These are phyloP conservation scores for Ceratocystis alfenasii DNA, from an alignment of 2,329 filamentous ascomycete genomes.

Conservation along the genomic window DNA sequence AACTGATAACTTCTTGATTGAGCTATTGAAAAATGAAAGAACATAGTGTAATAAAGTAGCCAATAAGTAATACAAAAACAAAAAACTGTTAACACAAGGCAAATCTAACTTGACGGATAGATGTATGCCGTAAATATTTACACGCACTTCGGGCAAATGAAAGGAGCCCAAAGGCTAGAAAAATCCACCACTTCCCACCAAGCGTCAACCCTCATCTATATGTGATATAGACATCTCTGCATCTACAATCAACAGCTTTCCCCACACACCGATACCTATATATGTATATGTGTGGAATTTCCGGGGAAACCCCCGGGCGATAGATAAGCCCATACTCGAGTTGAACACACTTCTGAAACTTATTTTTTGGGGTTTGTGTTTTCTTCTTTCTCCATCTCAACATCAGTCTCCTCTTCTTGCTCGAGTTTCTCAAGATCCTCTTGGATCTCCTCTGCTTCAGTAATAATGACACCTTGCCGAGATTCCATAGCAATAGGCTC, in stretches of 20 bases:
- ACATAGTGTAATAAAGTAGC: not conserved
- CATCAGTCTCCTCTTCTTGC: conserved; percentile 29
- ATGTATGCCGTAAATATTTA: conserved; percentile 19
- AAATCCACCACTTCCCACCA: not conserved
- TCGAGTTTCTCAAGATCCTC: conserved; percentile 36
- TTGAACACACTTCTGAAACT: not conserved
- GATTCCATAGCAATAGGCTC: conserved; percentile 36
- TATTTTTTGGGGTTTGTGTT: conserved; percentile 13
- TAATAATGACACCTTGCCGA: conserved; percentile 33
- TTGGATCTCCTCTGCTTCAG: conserved; percentile 42
- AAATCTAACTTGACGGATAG: not conserved
- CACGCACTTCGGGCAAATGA: conserved; percentile 12
- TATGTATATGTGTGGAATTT: not conserved
- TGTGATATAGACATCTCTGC: no score
- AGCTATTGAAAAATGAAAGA: not conserved
- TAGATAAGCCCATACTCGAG: not conserved
- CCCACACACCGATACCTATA: not conserved
- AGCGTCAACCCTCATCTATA: not conserved
- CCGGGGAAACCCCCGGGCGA: no score
- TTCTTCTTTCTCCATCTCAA: conserved; percentile 23
- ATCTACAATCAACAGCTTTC: no score
- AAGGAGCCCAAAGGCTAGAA: conserved; percentile 4
- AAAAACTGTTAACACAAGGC: conserved; percentile 15
- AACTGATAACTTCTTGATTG: not conserved
- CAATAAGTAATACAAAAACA: conserved; percentile 16